Evolutionary conservation across 1,284 basidiomycete genomes (phyloP).

Genomic region (Xanthoconium separans): DNA sequence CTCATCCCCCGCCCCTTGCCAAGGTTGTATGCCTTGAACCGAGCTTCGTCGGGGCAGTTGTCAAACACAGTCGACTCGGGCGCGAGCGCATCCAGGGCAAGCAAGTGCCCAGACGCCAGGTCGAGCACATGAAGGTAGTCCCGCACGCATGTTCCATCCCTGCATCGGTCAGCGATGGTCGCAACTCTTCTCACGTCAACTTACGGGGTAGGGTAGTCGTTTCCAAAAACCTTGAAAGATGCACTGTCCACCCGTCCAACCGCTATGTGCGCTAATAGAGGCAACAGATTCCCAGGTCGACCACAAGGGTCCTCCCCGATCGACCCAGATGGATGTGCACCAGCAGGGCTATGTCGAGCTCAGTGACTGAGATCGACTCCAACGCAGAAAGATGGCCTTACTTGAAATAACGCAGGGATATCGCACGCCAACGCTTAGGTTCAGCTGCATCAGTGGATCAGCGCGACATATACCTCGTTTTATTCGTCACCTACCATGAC

Average conservation of each 20-base stretch:
- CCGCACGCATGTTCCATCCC: slow-evolving; percentile 95
- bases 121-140: slow-evolving; percentile 99
- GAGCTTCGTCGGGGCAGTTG: slow-evolving; percentile 47
- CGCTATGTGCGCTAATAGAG: slow-evolving; percentile 94
- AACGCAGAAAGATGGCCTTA: slow-evolving; percentile 37
- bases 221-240: slow-evolving; percentile 91
- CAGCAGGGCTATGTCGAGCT: slow-evolving; percentile 71
- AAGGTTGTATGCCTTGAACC: slow-evolving; percentile 95
- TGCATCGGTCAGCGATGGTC: slow-evolving; percentile 29
- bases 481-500: slow-evolving; percentile 55
- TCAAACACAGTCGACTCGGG: slow-evolving; percentile 60
- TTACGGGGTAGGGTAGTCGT: slow-evolving; percentile 94
- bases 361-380: neutral
- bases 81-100: slow-evolving; percentile 86
- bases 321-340: slow-evolving; percentile 92
- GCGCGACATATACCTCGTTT: neutral
- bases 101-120: slow-evolving; percentile 89
- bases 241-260: slow-evolving; percentile 83
- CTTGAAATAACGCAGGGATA: slow-evolving; percentile 97
- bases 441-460: slow-evolving; percentile 49
- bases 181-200: slow-evolving; percentile 24
- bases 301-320: slow-evolving; percentile 98
- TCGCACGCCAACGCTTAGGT: slow-evolving; percentile 70
- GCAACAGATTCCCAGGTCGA: slow-evolving; percentile 93
- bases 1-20: slow-evolving; percentile 92